A percentile compares a stretch with the other conserved stretches of the same genome.
phyloP scores from a whole-genome alignment of 2,329 filamentous ascomycete genomes.

The Penicillium sp. region DNA sequence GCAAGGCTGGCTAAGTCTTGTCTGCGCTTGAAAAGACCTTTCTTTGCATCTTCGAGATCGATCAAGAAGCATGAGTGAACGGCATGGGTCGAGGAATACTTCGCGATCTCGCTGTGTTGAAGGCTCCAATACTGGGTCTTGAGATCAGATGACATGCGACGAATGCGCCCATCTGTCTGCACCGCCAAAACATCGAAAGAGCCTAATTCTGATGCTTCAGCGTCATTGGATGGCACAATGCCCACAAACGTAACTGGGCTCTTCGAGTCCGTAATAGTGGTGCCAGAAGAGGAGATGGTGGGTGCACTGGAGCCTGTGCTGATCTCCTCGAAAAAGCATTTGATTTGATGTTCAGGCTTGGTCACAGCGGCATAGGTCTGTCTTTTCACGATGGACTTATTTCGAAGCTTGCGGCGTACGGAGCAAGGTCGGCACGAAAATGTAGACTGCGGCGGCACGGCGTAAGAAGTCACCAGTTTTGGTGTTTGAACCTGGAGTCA shows the following conservation, averaged over 20 bases:
- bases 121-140: slow-evolving; percentile 37
- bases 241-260: slow-evolving; percentile 37
- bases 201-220: slow-evolving; percentile 22
- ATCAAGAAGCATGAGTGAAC: slow-evolving; percentile 35
- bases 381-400: slow-evolving; percentile 42
- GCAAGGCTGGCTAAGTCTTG: slow-evolving; percentile 37
- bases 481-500: slow-evolving; percentile 52
- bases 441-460: slow-evolving; percentile 53
- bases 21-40: slow-evolving; percentile 34
- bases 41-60: slow-evolving; percentile 38
- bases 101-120: slow-evolving; percentile 29
- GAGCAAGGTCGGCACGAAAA: slow-evolving; percentile 55
- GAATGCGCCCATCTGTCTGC: slow-evolving; percentile 40
- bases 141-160: slow-evolving; percentile 37
- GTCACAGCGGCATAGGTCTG: slow-evolving; percentile 52
- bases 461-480: slow-evolving; percentile 55
- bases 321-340: slow-evolving; percentile 50
- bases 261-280: slow-evolving; percentile 31
- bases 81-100: slow-evolving; percentile 22
- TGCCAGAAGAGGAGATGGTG: slow-evolving; percentile 36
- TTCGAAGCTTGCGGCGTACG: slow-evolving; percentile 46
- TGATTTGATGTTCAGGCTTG: slow-evolving; percentile 46
- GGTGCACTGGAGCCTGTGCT: slow-evolving; percentile 27
- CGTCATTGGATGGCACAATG: slow-evolving; percentile 27
- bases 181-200: slow-evolving; percentile 38